Evolutionary conservation across 2,329 filamentous ascomycete genomes (phyloP).

Genomic region (Alternaria viburni): DNA sequence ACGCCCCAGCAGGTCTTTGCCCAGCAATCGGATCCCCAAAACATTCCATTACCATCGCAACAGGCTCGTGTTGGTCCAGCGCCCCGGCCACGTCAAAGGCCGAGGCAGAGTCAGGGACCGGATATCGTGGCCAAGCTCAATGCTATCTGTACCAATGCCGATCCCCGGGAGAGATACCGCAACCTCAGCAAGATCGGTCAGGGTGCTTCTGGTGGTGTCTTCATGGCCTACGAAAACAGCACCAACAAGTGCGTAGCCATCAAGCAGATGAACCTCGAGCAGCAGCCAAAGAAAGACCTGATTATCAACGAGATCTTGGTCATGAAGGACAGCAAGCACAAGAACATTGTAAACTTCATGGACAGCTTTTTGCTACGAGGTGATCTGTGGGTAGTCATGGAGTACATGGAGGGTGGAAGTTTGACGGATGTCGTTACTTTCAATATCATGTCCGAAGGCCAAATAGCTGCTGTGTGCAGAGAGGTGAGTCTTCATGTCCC

Average conservation of each 20-base stretch:
- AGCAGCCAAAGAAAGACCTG: constrained; percentile 97
- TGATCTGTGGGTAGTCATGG: constrained; percentile 99
- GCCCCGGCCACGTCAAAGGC: constrained; percentile 75
- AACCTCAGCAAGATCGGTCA: constrained; percentile 95
- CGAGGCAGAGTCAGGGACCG: constrained; percentile 77
- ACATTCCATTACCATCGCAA: constrained; percentile 55
- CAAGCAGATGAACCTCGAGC: constrained; percentile 99
- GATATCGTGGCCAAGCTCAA: constrained; percentile 85
- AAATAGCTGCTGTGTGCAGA: constrained; percentile 93
- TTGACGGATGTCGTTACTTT: constrained; percentile 98
- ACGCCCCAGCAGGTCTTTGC: constrained; percentile 59
- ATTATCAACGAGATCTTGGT: constrained; percentile 99
- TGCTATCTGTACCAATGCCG: constrained; percentile 87
- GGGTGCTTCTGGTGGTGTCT: constrained; percentile 95
- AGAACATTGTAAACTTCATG: constrained; percentile 99
- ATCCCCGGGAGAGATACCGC: constrained; percentile 86
- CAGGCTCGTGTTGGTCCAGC: constrained; percentile 61
- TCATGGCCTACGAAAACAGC: constrained; percentile 83
- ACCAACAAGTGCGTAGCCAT: constrained; percentile 92
- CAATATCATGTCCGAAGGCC: constrained; percentile 98
- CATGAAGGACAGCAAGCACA: constrained; percentile 98
- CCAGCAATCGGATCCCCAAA: constrained; percentile 50
- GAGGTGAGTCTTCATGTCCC: constrained; percentile 62
- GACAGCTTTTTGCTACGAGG: constrained; percentile 91
- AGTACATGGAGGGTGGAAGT: constrained; percentile 98